Base-by-base conservation (phyloP, 768 basidiomycete genomes). In the Grammothele lineata region DNA sequence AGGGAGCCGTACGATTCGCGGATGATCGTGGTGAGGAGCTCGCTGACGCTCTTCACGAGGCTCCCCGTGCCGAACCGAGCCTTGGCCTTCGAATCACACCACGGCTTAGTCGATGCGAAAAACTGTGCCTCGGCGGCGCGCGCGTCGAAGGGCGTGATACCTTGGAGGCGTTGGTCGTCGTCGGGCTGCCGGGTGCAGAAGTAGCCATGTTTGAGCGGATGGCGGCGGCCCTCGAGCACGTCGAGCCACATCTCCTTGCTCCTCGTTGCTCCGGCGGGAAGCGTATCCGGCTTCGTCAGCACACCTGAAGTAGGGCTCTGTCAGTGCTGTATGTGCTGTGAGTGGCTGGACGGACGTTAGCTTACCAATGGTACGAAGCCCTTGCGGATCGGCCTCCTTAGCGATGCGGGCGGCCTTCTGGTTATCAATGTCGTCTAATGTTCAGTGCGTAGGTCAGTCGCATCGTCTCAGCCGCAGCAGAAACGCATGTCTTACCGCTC, bases 111-210 rank as follows among this genome's bases (percentile, higher is more conserved):
- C 0, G 47, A 59, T 12, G 66, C 49, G 58, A 87, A 86, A 55
- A 76, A 86, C 0, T 68, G 51, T 0, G 60, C 47, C 3, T 75
- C 76, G 0, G 63, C 57, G 8, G 43, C 48, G 40, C 76, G 71
- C 5, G 71, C 66, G 22, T 70, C 74, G 0, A 54, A 37, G 22
- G 67, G 67, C 1, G 73, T 65, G 6, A 76, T 63, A 1, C 62
- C 61, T 34, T 61, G 55, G 14, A 56, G 48, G 0, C 85, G 75
- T 45, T 83, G 74, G 4, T 62, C 68, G 51, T 85, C 85, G 44
- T 83, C 76, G 0, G 82, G 81, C 22, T 83, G 78, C 34, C 81
- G 80, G 18, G 83, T 79, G 23, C 81, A 83, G 49, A 77, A 85
- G 50, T 85, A 86, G 4, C 60, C 60, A 23, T 57, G 80, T 26